Evolutionary conservation across 2,329 filamentous ascomycete genomes (phyloP).

Genomic region (Phyllosticta paracitricarpa): DNA sequence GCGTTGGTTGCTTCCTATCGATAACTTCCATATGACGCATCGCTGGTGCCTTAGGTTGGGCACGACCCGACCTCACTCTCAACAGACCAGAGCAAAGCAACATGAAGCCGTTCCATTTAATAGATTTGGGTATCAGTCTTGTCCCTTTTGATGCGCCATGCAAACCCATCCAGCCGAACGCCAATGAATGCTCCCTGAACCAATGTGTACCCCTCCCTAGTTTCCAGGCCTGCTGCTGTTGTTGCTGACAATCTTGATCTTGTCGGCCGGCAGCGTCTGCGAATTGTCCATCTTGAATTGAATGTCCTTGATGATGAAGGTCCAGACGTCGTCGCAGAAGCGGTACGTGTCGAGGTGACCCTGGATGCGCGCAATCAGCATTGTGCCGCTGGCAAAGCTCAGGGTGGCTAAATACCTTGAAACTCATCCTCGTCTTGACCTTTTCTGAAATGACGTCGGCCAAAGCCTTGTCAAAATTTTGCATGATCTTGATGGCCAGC

Average conservation of each 20-base stretch:
- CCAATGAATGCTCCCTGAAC: neutral
- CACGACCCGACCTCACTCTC: neutral
- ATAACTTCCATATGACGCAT: neutral
- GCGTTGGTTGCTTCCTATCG: neutral
- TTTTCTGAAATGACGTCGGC: conserved; percentile 85
- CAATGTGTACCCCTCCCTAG: neutral
- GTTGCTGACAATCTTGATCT: conserved; percentile 97
- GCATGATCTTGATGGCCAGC: conserved; percentile 95
- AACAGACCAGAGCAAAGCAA: neutral
- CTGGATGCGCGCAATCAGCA: conserved; percentile 38
- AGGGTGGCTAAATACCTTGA: conserved; percentile 60
- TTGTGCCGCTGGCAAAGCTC: neutral
- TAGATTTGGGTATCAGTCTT: neutral
- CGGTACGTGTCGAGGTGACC: conserved; percentile 96
- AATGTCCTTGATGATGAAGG: conserved; percentile 96
- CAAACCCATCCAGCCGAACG: neutral
- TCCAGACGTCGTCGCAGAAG: conserved; percentile 99
- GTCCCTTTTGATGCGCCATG: neutral
- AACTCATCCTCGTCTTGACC: conserved; percentile 81
- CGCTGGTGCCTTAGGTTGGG: neutral
- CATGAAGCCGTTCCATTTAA: neutral
- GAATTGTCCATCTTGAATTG: conserved; percentile 94
- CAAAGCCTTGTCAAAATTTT: conserved; percentile 89
- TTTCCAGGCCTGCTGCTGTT: conserved; percentile 70
- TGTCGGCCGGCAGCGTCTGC: conserved; percentile 68